Conservation (phyloP, 106 monocot species). For the Dioscorea zingiberensis region DNA sequence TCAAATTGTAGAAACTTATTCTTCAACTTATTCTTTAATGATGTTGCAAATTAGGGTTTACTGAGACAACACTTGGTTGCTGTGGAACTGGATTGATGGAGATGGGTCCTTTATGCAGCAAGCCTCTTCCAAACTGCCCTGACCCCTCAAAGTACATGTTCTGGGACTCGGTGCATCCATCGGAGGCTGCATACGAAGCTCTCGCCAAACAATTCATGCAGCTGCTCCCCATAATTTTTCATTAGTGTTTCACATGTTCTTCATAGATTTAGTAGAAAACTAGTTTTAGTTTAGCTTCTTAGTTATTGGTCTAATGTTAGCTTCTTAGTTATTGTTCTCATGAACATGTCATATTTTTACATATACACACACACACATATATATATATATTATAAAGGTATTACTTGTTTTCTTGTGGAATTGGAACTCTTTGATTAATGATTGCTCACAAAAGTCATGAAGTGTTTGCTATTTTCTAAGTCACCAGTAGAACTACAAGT, state of each 20-base stretch:
- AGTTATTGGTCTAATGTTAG: too few relatives aligned
- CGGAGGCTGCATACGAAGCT: slow-evolving; percentile 40
- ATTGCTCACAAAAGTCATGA: too few relatives aligned
- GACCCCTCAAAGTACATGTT: slow-evolving; percentile 40
- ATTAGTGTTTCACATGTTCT: neutral
- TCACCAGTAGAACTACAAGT: too few relatives aligned
- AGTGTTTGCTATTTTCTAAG: too few relatives aligned
- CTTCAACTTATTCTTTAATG: neutral
- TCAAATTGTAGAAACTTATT: neutral
- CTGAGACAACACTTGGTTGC: slow-evolving; percentile 26
- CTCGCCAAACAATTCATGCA: slow-evolving; percentile 21
- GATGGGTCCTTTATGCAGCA: slow-evolving; percentile 42
- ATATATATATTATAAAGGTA: too few relatives aligned
- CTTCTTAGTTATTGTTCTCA: too few relatives aligned
- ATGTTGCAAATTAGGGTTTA: slow-evolving; percentile 20
- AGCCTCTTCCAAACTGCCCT: slow-evolving; percentile 7
- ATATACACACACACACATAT: too few relatives aligned
- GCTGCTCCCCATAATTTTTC: slow-evolving; percentile 12
- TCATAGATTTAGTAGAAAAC: neutral
- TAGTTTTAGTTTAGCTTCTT: neutral
- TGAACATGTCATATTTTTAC: too few relatives aligned
- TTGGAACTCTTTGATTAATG: too few relatives aligned
- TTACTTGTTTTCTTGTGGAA: too few relatives aligned
- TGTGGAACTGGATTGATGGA: slow-evolving; percentile 46
- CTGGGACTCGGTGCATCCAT: slow-evolving; percentile 62